Base-by-base conservation (phyloP, 371 early-diverging fungal species). In the Saksenaea vasiformis region DNA sequence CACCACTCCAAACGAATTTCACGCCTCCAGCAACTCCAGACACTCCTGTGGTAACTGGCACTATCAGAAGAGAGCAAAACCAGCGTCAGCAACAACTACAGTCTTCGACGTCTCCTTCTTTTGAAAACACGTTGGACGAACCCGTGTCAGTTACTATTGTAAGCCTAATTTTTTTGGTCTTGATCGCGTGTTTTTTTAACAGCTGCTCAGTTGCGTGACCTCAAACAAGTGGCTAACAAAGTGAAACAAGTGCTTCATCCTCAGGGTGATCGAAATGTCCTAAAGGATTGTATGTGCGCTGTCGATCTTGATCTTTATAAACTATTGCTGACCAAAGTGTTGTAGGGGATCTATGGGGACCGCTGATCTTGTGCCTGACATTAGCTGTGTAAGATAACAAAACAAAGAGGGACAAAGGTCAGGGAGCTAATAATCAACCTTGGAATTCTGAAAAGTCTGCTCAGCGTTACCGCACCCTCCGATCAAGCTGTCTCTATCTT, bases 271-370 rank as follows among this genome's bases (percentile, higher is more conserved):
- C 73, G 81, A 56, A 86, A 89, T 68, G 82, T 90, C 36, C 77
- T 94, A 67, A 78, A 83, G 72, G 94, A 95, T 66, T 95, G 93
- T 91, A 80, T 62, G 85, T 78, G 47, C 43, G 11, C 34, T 36
- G 43, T 14, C n/a, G n/a, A n/a, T n/a, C n/a, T n/a, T n/a, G n/a
- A 19, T 58, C n/a, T 36, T 60, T 58, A 15, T n/a, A 17, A 22
- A 54, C 13, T 63, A 17, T 3, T 13, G 34, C 22, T 35, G 17
- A 59, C n/a, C 11, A 24, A 24, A 3, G n/a, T 44, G 22, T 35
- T 47, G 24, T 70, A 93, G 93, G 95, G 95, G 97, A 97, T 78
- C 80, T 96, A 24, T 97, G 98, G 98, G 98, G 98, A 8, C 98
- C 98, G 19, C 80, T 97, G 56, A 78, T 97, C 55, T 84, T 97